Conservation (phyloP, 768 basidiomycete genomes). For the Rhizopogon vesiculosus region DNA sequence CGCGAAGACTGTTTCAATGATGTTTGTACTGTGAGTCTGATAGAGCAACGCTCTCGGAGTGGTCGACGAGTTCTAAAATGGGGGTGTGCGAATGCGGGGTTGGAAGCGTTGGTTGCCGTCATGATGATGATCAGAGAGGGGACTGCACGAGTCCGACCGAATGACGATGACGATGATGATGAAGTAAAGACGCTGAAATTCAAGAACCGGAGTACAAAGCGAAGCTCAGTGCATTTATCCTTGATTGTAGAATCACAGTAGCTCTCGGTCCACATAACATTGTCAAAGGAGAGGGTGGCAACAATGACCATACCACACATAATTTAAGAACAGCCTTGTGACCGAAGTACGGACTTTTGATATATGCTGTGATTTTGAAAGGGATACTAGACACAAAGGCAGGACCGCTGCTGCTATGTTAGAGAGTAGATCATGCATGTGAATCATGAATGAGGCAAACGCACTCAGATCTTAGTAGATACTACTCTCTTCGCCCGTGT, state of each 20-base stretch:
- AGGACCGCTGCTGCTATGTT: too few relatives aligned
- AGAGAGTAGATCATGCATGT: too few relatives aligned
- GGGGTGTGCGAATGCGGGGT: neutral
- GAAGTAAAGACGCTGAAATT: neutral
- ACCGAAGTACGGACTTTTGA: neutral
- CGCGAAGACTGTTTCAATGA: constrained; percentile 3
- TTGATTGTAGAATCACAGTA: neutral
- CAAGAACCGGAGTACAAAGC: neutral
- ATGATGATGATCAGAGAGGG: neutral
- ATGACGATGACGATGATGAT: too few relatives aligned
- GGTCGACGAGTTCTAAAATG: neutral
- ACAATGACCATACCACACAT: neutral
- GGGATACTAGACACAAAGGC: neutral
- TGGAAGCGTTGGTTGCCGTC: neutral
- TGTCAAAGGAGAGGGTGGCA: neutral
- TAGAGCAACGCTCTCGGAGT: constrained; percentile 9
- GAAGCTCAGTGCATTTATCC: neutral
- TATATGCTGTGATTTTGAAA: neutral
- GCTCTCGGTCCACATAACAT: neutral
- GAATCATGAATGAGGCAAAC: too few relatives aligned
- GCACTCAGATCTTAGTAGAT: too few relatives aligned
- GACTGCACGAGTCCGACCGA: too few relatives aligned
- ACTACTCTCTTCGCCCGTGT: too few relatives aligned
- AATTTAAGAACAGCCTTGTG: neutral
- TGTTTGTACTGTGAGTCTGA: constrained; percentile 5